Percentiles rank a stretch among this genome's conserved stretches.
Evolutionary conservation across 2,329 filamentous ascomycete genomes (phyloP).

Genomic region (Bipolaris sorokiniana): DNA sequence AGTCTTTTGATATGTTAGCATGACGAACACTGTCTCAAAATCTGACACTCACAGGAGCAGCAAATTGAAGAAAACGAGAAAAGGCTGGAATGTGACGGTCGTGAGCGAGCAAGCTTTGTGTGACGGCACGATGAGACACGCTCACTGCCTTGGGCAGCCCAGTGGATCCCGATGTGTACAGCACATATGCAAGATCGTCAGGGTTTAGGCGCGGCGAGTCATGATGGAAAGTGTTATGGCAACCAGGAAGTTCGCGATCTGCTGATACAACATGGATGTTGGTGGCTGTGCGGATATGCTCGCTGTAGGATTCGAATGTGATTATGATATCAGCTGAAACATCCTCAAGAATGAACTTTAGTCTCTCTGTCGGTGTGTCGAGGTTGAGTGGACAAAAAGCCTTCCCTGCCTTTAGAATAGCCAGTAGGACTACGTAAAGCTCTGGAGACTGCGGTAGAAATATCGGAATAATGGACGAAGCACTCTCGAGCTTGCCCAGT

Average conservation of each 20-base stretch:
- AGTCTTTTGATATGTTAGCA: conserved; percentile 53
- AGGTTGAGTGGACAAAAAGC: conserved; percentile 85
- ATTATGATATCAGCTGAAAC: conserved; percentile 72
- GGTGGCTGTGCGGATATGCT: conserved; percentile 46
- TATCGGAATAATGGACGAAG: conserved; percentile 68
- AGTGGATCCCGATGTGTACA: conserved; percentile 93
- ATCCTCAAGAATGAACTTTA: conserved; percentile 82
- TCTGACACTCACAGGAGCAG: conserved; percentile 62
- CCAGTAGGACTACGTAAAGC: conserved; percentile 78
- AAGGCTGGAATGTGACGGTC: conserved; percentile 78
- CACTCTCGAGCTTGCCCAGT: conserved; percentile 37
- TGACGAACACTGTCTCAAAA: not conserved
- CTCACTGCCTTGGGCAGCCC: conserved; percentile 87
- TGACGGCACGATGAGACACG: conserved; percentile 78
- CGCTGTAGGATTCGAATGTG: conserved; percentile 60
- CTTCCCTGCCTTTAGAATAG: conserved; percentile 78
- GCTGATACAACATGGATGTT: conserved; percentile 51
- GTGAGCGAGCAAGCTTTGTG: conserved; percentile 83
- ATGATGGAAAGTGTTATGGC: conserved; percentile 24
- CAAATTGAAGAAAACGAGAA: conserved; percentile 85
- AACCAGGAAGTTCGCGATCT: conserved; percentile 45
- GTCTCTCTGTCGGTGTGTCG: conserved; percentile 76
- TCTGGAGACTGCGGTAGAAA: conserved; percentile 77
- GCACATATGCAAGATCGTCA: conserved; percentile 75
- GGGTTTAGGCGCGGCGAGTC: conserved; percentile 23